Evolutionary conservation across 305 asterid species (phyloP), one percentile per base, ranked within the genome.

Genomic region (Fraxinus xanthoxyloides): DNA sequence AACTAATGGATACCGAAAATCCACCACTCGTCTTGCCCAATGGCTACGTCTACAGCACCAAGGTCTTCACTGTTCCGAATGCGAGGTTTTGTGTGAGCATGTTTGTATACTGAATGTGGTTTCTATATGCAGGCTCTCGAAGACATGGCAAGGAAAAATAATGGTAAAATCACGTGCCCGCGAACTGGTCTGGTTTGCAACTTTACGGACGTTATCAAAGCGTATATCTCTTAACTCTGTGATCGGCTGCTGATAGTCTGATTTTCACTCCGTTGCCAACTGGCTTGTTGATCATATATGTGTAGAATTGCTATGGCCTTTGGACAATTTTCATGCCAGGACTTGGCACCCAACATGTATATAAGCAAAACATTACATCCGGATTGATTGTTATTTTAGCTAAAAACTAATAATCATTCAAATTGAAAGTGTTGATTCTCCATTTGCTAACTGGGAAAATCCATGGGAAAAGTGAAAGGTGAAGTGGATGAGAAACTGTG

Each of bases 1-100:
- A 91, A 82, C 87, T 93, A 34, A 95, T 97, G 99, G 98, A 97
- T 84, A 90, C 97, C 17, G 98, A 97, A 90, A 97, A 97, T 70
- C 99, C 98, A 0, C 99, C 99, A 36, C 94, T 97, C 5, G 99
- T 95, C 83, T 86, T 97, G 85, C 99, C 99, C 8, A 97, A 97
- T 78, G 99, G 98, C 88, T 89, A 93, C 72, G 98, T 95, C 84
- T 97, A 97, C 86, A 97, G 99, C 95, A 95, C 98, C 24, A 95
- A 93, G 98, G 99, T 97, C 51, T 76, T 83, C 79, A 21, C 54
- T 65, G 23, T 73, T 78, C 65, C 73, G 17, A 24, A 79, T 79
- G 12, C 13, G 8, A 31, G 75, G 4, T 67, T 63, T 31, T 51
- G 31, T 81, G 17, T 31, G 10, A n/a, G 65, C 65, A 54, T n/a